Evolutionary conservation across 225 moss, liverwort and hornwort species (phyloP).

Genomic region (Thuidium tamariscinum): DNA sequence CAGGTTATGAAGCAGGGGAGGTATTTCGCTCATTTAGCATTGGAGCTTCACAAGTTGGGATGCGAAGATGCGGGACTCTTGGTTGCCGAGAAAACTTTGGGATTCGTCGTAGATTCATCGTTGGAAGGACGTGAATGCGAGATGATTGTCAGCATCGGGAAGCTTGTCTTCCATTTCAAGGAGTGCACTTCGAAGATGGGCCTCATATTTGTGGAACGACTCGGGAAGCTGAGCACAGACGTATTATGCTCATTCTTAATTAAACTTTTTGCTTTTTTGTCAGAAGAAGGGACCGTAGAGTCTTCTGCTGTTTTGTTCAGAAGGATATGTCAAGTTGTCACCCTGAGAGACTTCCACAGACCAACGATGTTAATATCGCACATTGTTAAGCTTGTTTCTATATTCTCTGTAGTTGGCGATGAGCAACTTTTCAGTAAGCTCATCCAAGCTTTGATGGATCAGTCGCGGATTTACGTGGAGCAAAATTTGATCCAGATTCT

Average conservation of each 20-base stretch:
- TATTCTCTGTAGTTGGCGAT: not conserved
- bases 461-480: not conserved
- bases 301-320: not conserved
- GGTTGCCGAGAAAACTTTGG: constrained; percentile 5
- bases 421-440: not conserved
- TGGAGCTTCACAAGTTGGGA: constrained; percentile 2
- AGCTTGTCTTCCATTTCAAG: not conserved
- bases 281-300: not conserved
- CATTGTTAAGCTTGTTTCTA: not conserved
- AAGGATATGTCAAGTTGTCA: not conserved
- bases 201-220: not conserved
- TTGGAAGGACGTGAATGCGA: not conserved
- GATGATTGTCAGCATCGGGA: not conserved
- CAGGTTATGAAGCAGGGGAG: not conserved
- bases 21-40: not conserved
- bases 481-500: not conserved
- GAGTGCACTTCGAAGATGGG: not conserved
- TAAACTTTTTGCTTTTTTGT: not conserved
- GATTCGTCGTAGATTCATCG: not conserved
- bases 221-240: not conserved
- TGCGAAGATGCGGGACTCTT: not conserved
- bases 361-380: not conserved
- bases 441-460: not conserved
- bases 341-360: not conserved
- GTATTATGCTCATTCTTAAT: not conserved